A percentile compares a stretch with the other conserved stretches of the same genome.
phyloP scores from a whole-genome alignment of 2,329 filamentous ascomycete species.

The Bipolaris bicolor region DNA sequence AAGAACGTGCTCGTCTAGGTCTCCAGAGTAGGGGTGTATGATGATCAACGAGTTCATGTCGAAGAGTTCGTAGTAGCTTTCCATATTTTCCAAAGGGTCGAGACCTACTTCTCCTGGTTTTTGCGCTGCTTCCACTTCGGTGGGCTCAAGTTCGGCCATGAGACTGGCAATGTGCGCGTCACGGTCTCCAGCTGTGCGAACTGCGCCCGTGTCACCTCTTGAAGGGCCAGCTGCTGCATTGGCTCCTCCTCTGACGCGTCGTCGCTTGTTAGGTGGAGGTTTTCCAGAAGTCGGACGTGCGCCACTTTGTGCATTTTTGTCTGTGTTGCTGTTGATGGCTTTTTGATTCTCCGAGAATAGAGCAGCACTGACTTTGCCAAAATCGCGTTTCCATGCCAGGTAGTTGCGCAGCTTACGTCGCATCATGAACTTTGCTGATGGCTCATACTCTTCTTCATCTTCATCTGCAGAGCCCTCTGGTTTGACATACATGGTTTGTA shows the following conservation, averaged over 20 bases:
- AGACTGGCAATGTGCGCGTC: conserved; percentile 81
- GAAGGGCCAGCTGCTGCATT: conserved; percentile 62
- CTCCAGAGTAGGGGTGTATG: conserved; percentile 91
- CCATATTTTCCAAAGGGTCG: conserved; percentile 88
- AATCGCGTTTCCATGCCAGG: conserved; percentile 86
- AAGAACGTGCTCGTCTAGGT: conserved; percentile 94
- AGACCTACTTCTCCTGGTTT: conserved; percentile 73
- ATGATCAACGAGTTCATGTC: conserved; percentile 89
- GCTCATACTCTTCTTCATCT: conserved; percentile 61
- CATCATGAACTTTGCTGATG: conserved; percentile 88
- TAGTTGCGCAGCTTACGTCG: conserved; percentile 84
- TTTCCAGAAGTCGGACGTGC: conserved; percentile 59
- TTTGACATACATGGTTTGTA: conserved; percentile 86
- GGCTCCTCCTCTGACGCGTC: conserved; percentile 82
- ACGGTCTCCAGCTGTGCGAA: conserved; percentile 79
- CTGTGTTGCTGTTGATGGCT: conserved; percentile 70
- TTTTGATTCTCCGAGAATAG: conserved; percentile 82
- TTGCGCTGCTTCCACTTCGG: conserved; percentile 74
- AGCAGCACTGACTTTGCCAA: conserved; percentile 80
- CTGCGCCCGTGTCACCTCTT: conserved; percentile 73
- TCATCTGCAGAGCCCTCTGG: conserved; percentile 54
- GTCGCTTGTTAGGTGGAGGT: conserved; percentile 81
- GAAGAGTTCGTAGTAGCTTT: conserved; percentile 88
- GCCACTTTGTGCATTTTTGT: conserved; percentile 58
- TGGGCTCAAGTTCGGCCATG: conserved; percentile 82